Percentiles rank a stretch among this genome's conserved stretches.
phyloP scores from a whole-genome alignment of 345 rosid genomes.

The Camelina neglecta region DNA sequence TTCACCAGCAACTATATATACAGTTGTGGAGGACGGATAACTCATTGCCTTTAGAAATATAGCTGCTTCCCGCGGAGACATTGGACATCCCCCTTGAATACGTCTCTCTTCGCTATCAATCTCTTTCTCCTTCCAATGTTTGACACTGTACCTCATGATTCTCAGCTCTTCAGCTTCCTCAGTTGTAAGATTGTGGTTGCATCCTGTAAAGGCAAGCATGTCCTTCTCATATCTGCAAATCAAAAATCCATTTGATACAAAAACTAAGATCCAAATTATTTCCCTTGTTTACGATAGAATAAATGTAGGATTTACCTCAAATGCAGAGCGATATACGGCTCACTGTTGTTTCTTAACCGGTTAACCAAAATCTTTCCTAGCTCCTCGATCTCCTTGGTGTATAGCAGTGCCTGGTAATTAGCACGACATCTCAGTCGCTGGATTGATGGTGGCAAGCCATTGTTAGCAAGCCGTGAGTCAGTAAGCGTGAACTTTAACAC shows the following conservation, averaged over 20 bases:
- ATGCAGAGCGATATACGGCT: slow-evolving; percentile 84
- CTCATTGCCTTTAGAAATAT: slow-evolving; percentile 94
- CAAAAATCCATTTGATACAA: slow-evolving; percentile 23
- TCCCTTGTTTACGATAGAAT: neutral
- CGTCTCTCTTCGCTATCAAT: slow-evolving; percentile 70
- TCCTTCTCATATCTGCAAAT: slow-evolving; percentile 91
- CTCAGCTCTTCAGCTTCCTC: slow-evolving; percentile 76
- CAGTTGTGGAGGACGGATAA: slow-evolving; percentile 78
- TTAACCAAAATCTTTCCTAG: slow-evolving; percentile 68
- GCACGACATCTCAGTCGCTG: slow-evolving; percentile 91
- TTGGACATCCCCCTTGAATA: slow-evolving; percentile 87
- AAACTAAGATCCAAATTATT: neutral
- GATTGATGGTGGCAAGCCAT: slow-evolving; percentile 71
- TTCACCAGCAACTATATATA: slow-evolving; percentile 92
- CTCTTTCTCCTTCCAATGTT: slow-evolving; percentile 98
- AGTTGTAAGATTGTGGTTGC: slow-evolving; percentile 81
- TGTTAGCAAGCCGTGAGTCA: slow-evolving; percentile 88
- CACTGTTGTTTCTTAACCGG: slow-evolving; percentile 66
- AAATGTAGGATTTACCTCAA: slow-evolving; percentile 51
- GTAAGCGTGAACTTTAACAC: slow-evolving; percentile 87
- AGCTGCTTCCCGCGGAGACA: slow-evolving; percentile 99
- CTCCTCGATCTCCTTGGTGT: slow-evolving; percentile 70
- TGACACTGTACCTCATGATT: slow-evolving; percentile 71
- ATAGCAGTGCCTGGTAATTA: slow-evolving; percentile 80
- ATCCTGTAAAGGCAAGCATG: slow-evolving; percentile 97